Evolutionary conservation across 1,284 basidiomycete genomes (phyloP).

Genomic region (Sanghuangporus weigelae): DNA sequence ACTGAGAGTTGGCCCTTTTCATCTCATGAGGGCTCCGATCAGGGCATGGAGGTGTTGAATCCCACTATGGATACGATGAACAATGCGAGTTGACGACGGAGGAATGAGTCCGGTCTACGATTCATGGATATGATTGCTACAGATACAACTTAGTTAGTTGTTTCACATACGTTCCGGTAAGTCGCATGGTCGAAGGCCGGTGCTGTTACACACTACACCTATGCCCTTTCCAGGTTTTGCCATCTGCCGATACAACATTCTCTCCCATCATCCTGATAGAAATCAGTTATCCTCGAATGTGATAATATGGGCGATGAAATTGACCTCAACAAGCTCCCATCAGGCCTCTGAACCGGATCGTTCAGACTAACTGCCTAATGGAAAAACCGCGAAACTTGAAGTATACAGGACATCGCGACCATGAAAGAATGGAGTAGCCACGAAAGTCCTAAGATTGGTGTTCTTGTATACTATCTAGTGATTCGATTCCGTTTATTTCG

Average conservation of each 20-base stretch:
- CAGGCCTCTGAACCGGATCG: neutral
- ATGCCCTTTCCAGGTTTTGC: conserved; percentile 30
- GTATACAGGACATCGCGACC: too few species aligned
- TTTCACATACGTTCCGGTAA: conserved; percentile 23
- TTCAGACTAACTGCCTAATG: too few species aligned
- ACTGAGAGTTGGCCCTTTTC: conserved; percentile 5
- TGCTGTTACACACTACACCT: conserved; percentile 26
- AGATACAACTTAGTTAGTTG: too few species aligned
- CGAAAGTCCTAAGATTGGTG: too few species aligned
- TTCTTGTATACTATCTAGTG: too few species aligned
- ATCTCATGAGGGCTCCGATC: conserved; percentile 3
- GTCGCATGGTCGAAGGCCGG: conserved; percentile 29
- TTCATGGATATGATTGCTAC: too few species aligned
- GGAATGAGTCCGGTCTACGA: too few species aligned
- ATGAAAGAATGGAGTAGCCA: too few species aligned
- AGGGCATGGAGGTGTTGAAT: conserved; percentile 14
- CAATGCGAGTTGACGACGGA: conserved; percentile 4
- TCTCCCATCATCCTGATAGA: conserved; percentile 24
- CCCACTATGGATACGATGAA: conserved; percentile 15
- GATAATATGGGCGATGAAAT: neutral
- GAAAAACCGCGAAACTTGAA: too few species aligned
- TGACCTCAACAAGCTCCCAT: neutral
- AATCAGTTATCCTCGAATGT: neutral
- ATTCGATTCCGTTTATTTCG: neutral
- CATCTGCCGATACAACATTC: conserved; percentile 27